Conservation (phyloP, 805 yeast species). For the Lipomyces yamadae region DNA sequence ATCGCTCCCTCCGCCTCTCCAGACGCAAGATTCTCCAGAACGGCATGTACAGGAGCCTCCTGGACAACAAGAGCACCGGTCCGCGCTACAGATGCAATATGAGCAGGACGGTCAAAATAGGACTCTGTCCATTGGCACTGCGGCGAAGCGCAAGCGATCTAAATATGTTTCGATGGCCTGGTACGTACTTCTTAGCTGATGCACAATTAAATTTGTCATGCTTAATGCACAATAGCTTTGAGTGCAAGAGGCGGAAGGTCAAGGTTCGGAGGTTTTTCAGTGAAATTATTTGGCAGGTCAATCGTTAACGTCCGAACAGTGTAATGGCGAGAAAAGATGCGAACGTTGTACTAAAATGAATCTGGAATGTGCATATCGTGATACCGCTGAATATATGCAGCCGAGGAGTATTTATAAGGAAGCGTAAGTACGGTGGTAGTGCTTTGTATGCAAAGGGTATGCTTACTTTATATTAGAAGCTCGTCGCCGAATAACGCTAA, state of each 20-base stretch:
- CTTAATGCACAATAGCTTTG: constrained; percentile 22
- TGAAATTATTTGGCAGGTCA: not conserved
- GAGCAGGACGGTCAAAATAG: not conserved
- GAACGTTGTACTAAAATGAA: constrained; percentile 35
- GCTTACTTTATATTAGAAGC: not conserved
- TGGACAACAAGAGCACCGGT: not conserved
- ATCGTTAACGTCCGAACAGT: constrained; percentile 17
- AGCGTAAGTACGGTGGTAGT: not conserved
- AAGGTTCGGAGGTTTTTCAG: constrained; percentile 25
- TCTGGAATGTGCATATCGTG: constrained; percentile 36
- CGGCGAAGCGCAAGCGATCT: constrained; percentile 18
- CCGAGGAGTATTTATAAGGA: constrained; percentile 13
- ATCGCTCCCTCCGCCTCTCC: not conserved
- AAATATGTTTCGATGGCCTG: constrained; percentile 37
- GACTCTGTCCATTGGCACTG: not conserved
- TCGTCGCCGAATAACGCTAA: not conserved
- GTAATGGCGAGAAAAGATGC: constrained; percentile 40
- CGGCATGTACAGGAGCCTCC: not conserved
- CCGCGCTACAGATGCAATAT: not conserved
- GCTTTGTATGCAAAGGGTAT: not conserved
- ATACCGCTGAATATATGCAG: constrained; percentile 18
- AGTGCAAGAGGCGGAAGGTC: constrained; percentile 40
- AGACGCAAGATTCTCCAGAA: not conserved
- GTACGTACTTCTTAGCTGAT: constrained; percentile 7
- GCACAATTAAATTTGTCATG: not conserved